Percentiles rank a stretch among this genome's conserved stretches.
phyloP scores from a whole-genome alignment of 441 rosid genomes.

The Brassica hybrid region DNA sequence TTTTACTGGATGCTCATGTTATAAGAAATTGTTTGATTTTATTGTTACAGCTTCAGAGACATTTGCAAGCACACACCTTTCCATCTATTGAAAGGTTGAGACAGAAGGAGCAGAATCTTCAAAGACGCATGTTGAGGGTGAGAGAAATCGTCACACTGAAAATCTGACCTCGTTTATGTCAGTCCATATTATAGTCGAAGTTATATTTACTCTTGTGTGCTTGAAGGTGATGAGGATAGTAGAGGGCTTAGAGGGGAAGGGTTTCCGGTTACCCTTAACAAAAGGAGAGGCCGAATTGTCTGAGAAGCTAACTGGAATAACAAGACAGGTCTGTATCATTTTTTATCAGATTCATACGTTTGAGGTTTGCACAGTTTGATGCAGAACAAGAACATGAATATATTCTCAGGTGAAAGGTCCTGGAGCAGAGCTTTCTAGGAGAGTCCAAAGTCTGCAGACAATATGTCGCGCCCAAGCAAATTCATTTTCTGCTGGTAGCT shows the following conservation, averaged over 20 bases:
- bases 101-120: slow-evolving; percentile 94
- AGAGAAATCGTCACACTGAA: slow-evolving; percentile 22
- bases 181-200: slow-evolving; percentile 23
- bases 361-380: slow-evolving; percentile 15
- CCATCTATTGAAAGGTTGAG: slow-evolving; percentile 93
- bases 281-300: slow-evolving; percentile 94
- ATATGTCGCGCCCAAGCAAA: slow-evolving; percentile 80
- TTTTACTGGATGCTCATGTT: slow-evolving; percentile 21
- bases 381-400: slow-evolving; percentile 28
- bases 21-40: slow-evolving; percentile 10
- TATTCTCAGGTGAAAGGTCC: slow-evolving; percentile 88
- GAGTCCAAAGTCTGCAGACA: slow-evolving; percentile 82
- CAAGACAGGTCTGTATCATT: slow-evolving; percentile 72
- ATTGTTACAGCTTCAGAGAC: slow-evolving; percentile 86
- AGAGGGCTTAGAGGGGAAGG: slow-evolving; percentile 92
- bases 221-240: slow-evolving; percentile 86
- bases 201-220: slow-evolving; percentile 36
- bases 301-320: slow-evolving; percentile 75
- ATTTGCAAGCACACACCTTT: slow-evolving; percentile 94
- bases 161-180: slow-evolving; percentile 17
- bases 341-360: background rate
- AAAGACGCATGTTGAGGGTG: slow-evolving; percentile 96
- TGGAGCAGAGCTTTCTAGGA: slow-evolving; percentile 94
- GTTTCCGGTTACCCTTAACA: slow-evolving; percentile 80
- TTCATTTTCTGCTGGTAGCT: slow-evolving; percentile 63